Evolutionary conservation across 768 basidiomycete genomes (phyloP).

Genomic region (Phlebiopsis gigantea): DNA sequence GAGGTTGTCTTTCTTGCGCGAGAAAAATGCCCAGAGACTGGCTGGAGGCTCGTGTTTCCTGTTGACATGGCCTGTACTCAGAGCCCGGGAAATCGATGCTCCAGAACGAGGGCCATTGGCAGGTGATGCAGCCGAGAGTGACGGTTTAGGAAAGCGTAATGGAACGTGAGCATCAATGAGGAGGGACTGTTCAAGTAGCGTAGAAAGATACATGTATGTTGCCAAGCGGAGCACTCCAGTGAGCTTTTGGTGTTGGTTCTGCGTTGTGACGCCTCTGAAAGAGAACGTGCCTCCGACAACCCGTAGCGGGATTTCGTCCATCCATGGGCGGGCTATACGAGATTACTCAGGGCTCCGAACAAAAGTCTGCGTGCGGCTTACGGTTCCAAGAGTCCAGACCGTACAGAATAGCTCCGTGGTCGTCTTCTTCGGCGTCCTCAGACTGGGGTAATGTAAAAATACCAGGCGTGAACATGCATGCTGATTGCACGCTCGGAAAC

Average conservation of each 20-base stretch:
- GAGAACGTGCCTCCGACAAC: slow-evolving; percentile 62
- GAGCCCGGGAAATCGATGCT: slow-evolving; percentile 11
- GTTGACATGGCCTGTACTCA: slow-evolving; percentile 17
- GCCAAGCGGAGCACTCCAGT: slow-evolving; percentile 45
- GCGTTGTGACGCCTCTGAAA: slow-evolving; percentile 41
- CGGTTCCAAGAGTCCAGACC: slow-evolving; percentile 50
- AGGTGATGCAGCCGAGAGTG: neutral
- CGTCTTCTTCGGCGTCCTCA: slow-evolving; percentile 12
- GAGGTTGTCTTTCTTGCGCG: slow-evolving; percentile 31
- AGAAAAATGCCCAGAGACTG: slow-evolving; percentile 32
- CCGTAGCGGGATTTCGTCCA: slow-evolving; percentile 24
- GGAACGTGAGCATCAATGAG: slow-evolving; percentile 45
- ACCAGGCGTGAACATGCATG: slow-evolving; percentile 41
- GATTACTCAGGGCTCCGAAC: neutral
- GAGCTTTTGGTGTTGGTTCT: slow-evolving; percentile 38
- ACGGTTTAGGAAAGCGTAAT: slow-evolving; percentile 26
- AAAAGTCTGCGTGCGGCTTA: slow-evolving; percentile 23
- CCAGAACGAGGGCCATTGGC: neutral
- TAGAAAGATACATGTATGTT: slow-evolving; percentile 50
- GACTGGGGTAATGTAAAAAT: slow-evolving; percentile 29
- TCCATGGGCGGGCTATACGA: neutral
- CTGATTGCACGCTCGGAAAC: slow-evolving; percentile 31
- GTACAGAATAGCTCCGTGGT: slow-evolving; percentile 33
- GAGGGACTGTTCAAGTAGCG: slow-evolving; percentile 57
- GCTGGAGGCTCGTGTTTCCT: slow-evolving; percentile 17